These are phyloP conservation scores for Phylloporus sp. DNA, from an alignment of 768 basidiomycete genomes.

Conservation along the genomic window DNA sequence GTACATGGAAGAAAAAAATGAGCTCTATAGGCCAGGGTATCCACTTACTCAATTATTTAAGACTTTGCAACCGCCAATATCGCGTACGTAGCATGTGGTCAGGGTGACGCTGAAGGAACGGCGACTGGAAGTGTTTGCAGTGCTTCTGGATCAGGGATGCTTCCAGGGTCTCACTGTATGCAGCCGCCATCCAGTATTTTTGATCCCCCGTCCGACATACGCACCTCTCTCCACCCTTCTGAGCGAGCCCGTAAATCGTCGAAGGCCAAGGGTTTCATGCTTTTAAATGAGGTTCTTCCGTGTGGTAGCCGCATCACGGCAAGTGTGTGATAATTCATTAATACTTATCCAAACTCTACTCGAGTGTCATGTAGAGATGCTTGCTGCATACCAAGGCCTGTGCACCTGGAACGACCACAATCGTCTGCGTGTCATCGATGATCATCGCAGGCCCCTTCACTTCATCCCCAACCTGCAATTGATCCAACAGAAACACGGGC, in stretches of 20 bases:
- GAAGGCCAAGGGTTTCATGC: not conserved
- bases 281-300: not conserved
- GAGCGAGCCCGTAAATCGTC: not conserved
- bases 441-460: constrained; percentile 89
- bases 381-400: constrained; percentile 63
- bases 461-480: constrained; percentile 63
- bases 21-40: not conserved
- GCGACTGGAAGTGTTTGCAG: constrained; percentile 4
- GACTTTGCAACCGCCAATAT: constrained; percentile 19
- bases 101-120: constrained; percentile 5
- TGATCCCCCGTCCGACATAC: not conserved
- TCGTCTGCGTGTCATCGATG: constrained; percentile 93
- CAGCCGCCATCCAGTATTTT: not conserved
- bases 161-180: constrained; percentile 13
- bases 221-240: not conserved
- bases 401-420: constrained; percentile 78
- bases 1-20: constrained; percentile 15
- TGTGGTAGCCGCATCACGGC: not conserved
- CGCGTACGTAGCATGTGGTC: constrained; percentile 10
- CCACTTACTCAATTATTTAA: constrained; percentile 22
- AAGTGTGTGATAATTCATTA: not conserved
- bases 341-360: constrained; percentile 23
- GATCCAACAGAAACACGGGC: constrained; percentile 72
- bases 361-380: constrained; percentile 55
- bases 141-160: constrained; percentile 11